Percentiles rank a stretch among this genome's conserved stretches.
These are phyloP conservation scores for Metschnikowia aberdeeniae DNA, from an alignment of 805 yeast species.

Conservation along the genomic window DNA sequence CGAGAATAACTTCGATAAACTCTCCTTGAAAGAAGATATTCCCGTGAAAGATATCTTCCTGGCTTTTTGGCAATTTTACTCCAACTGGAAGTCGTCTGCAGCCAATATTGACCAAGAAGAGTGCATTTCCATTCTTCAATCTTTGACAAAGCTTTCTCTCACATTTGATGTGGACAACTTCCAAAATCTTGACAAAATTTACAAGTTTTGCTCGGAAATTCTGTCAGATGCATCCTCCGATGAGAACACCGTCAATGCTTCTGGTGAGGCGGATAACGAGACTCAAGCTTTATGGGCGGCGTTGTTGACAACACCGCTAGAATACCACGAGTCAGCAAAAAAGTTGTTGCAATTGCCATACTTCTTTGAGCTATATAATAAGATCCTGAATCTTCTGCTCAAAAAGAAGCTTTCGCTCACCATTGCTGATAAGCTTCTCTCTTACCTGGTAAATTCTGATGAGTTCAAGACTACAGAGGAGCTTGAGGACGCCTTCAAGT, in stretches of 20 bases:
- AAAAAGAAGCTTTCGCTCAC: conserved; percentile 58
- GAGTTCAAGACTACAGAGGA: conserved; percentile 35
- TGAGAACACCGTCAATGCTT: conserved; percentile 6
- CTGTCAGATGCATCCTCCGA: conserved; percentile 14
- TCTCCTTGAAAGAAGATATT: background rate
- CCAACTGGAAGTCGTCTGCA: conserved; percentile 49
- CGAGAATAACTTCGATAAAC: background rate
- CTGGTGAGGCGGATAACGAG: conserved; percentile 16
- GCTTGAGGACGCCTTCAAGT: conserved; percentile 56
- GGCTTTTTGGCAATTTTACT: conserved; percentile 63
- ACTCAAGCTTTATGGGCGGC: conserved; percentile 37
- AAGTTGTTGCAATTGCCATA: conserved; percentile 43
- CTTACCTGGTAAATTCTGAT: conserved; percentile 30
- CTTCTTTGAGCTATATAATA: conserved; percentile 49
- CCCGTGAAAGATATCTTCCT: conserved; percentile 45
- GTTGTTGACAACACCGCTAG: conserved; percentile 48
- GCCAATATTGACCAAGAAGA: conserved; percentile 69
- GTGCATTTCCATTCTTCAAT: conserved; percentile 57
- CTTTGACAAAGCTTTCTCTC: conserved; percentile 61
- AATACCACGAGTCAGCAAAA: conserved; percentile 37
- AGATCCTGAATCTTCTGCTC: conserved; percentile 46
- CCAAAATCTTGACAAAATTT: conserved; percentile 58
- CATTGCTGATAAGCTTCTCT: conserved; percentile 56
- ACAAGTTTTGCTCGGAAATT: conserved; percentile 49
- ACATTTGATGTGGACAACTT: conserved; percentile 61